Evolutionary conservation across 2,329 filamentous ascomycete genomes (phyloP).

Genomic region (Neoarthrinium moseri): DNA sequence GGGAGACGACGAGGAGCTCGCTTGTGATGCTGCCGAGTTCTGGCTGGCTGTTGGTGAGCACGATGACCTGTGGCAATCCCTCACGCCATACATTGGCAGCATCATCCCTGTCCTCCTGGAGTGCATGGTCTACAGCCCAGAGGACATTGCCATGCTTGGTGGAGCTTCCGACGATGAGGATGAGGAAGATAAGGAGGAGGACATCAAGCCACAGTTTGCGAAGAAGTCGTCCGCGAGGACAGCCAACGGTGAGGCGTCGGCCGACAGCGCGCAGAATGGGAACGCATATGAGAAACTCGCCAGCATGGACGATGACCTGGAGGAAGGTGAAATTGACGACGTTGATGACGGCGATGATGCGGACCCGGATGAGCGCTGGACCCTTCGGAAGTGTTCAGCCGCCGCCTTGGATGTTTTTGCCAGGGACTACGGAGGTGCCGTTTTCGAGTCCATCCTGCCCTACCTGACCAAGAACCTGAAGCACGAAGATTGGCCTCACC

Average conservation of each 20-base stretch:
- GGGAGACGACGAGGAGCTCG: conserved; percentile 83
- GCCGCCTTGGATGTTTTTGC: conserved; percentile 94
- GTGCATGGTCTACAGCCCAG: conserved; percentile 95
- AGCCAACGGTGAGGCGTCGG: conserved; percentile 53
- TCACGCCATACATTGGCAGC: conserved; percentile 76
- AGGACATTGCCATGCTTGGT: conserved; percentile 84
- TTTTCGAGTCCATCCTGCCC: conserved; percentile 89
- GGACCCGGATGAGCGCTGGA: conserved; percentile 91
- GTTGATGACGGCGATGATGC: conserved; percentile 72
- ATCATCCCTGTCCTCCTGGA: conserved; percentile 89
- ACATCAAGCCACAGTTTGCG: conserved; percentile 91
- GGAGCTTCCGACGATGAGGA: conserved; percentile 88
- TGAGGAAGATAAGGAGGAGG: conserved; percentile 82
- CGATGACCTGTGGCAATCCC: conserved; percentile 69
- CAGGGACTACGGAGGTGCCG: conserved; percentile 80
- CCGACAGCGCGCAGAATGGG: conserved; percentile 50
- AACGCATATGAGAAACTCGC: conserved; percentile 55
- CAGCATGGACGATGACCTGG: conserved; percentile 70
- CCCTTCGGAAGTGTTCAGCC: conserved; percentile 92
- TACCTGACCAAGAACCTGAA: conserved; percentile 89
- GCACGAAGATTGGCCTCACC: conserved; percentile 85
- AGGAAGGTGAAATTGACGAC: conserved; percentile 85
- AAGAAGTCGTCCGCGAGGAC: conserved; percentile 62
- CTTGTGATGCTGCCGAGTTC: conserved; percentile 94
- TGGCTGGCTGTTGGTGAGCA: conserved; percentile 95